phyloP scores from a whole-genome alignment of 805 yeast species.

The Jamesozyma hellenica region DNA sequence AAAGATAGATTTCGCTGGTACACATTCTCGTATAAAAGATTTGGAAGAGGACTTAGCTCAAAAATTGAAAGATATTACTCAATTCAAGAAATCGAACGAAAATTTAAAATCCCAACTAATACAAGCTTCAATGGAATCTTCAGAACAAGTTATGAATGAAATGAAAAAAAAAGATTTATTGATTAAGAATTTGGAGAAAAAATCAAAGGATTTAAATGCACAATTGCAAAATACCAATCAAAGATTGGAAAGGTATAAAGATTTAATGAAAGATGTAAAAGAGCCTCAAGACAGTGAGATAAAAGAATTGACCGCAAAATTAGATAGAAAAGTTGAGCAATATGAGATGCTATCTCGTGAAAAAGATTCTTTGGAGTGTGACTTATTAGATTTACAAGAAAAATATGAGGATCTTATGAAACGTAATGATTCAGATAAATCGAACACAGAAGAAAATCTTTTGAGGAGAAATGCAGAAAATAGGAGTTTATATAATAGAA shows the following conservation, averaged over 20 bases:
- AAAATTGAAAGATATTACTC: background rate
- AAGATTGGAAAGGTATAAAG: background rate
- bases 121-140: background rate
- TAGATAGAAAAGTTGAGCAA: background rate
- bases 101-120: conserved; percentile 2
- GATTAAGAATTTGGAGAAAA: conserved; percentile 4
- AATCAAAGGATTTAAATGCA: background rate
- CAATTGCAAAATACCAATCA: background rate
- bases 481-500: background rate
- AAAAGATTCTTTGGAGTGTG: background rate
- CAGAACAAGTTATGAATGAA: conserved; percentile 3
- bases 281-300: conserved; percentile 14
- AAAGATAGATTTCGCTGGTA: background rate
- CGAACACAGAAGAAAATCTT: background rate
- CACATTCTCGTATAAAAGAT: background rate
- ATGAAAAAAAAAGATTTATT: conserved; percentile 1
- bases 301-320: conserved; percentile 7
- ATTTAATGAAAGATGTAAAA: conserved; percentile 2
- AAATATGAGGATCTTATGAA: background rate
- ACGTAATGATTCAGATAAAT: background rate
- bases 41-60: background rate
- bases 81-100: background rate
- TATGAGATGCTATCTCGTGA: background rate
- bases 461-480: background rate
- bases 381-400: background rate